Evolutionary conservation across 164 flowering plant species (phyloP).

Genomic region (Akebia trifoliata): DNA sequence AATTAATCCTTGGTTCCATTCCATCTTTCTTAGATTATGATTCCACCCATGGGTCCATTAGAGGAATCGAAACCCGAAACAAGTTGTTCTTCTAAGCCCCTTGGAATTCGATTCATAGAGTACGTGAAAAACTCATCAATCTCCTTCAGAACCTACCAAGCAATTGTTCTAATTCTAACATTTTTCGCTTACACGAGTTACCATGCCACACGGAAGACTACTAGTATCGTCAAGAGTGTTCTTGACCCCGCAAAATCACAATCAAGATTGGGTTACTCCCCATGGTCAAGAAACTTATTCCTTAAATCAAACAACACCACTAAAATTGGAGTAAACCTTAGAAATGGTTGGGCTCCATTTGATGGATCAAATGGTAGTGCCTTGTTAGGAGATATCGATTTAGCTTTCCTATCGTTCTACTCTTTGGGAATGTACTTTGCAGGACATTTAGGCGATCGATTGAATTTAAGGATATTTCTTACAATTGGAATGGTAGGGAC

Average conservation of each 20-base stretch:
- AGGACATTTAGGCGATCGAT: constrained; percentile 82
- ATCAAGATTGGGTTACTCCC: constrained; percentile 15
- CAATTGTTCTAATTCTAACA: constrained; percentile 66
- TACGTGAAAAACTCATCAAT: constrained; percentile 24
- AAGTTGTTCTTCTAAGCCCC: constrained; percentile 43
- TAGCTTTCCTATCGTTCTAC: constrained; percentile 73
- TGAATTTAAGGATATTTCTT: constrained; percentile 65
- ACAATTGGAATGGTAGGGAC: constrained; percentile 92
- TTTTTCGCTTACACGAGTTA: constrained; percentile 75
- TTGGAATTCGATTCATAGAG: constrained; percentile 51
- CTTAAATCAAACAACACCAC: constrained; percentile 12
- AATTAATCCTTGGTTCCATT: background rate
- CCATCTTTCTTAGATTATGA: background rate
- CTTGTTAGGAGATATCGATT: constrained; percentile 71
- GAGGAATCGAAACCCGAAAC: constrained; percentile 13
- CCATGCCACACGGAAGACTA: constrained; percentile 81
- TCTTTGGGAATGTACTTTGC: constrained; percentile 82
- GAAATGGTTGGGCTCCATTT: constrained; percentile 86
- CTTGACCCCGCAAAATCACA: constrained; percentile 68
- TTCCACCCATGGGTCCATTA: constrained; percentile 23
- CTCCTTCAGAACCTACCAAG: constrained; percentile 65
- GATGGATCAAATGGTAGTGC: constrained; percentile 68
- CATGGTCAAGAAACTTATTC: constrained; percentile 24
- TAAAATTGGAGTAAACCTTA: constrained; percentile 9
- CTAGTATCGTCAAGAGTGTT: constrained; percentile 76